phyloP scores from a whole-genome alignment of 192 early-diverging fungal genomes.

The Entomortierella chlamydospora region DNA sequence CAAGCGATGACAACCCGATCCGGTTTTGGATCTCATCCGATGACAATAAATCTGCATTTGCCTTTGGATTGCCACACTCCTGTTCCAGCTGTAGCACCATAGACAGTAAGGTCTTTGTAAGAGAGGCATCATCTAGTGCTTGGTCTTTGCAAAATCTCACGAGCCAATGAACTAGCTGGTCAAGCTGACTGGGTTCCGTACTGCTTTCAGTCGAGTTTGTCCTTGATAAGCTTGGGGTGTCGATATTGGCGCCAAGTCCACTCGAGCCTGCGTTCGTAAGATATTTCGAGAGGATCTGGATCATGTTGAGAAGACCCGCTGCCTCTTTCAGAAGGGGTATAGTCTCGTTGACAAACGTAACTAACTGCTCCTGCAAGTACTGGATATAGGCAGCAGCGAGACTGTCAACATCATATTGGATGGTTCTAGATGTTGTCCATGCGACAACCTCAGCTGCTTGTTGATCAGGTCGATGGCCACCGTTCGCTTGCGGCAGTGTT shows the following conservation, averaged over 20 bases:
- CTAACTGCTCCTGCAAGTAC: slow-evolving; percentile 42
- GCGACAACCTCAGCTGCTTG: slow-evolving; percentile 37
- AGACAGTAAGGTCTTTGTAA: slow-evolving; percentile 56
- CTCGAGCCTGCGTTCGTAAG: slow-evolving; percentile 5
- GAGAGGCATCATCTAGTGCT: slow-evolving; percentile 50
- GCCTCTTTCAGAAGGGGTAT: slow-evolving; percentile 61
- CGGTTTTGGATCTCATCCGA: background rate
- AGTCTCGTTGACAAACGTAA: slow-evolving; percentile 49
- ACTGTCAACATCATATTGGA: slow-evolving; percentile 28
- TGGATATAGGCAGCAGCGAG: slow-evolving; percentile 42
- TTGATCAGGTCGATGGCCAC: slow-evolving; percentile 33
- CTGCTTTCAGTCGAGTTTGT: slow-evolving; percentile 1
- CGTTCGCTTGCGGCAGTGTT: slow-evolving; percentile 41
- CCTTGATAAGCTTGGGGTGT: background rate
- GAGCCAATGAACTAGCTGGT: slow-evolving; percentile 57
- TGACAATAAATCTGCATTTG: slow-evolving; percentile 12
- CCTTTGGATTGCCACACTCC: slow-evolving; percentile 23
- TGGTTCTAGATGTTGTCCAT: slow-evolving; percentile 45
- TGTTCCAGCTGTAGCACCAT: slow-evolving; percentile 55
- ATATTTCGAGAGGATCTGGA: slow-evolving; percentile 53
- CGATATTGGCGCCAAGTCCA: background rate
- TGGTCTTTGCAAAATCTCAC: slow-evolving; percentile 54
- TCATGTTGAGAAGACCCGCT: slow-evolving; percentile 49
- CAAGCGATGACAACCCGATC: slow-evolving; percentile 12
- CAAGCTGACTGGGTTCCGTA: slow-evolving; percentile 12